Conservation (phyloP, 345 rosid species). For the Eucalyptus fibrosa region DNA sequence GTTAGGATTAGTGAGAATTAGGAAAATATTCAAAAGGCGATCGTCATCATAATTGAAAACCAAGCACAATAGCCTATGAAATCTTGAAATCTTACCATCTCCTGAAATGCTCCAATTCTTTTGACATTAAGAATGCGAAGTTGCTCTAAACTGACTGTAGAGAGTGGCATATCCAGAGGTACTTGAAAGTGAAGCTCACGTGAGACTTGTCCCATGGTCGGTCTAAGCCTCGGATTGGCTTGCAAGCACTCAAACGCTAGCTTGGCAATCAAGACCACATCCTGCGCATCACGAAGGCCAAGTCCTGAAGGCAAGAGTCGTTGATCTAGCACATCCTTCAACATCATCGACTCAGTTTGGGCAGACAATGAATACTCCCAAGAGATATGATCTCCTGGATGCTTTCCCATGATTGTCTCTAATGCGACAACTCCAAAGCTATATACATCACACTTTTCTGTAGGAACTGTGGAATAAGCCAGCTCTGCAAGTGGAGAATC, state of each 20-base stretch:
- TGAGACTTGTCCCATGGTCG: background rate
- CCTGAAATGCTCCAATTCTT: background rate
- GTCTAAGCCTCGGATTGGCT: background rate
- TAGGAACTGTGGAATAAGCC: background rate
- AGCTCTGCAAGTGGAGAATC: background rate
- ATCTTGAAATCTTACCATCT: background rate
- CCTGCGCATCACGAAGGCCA: background rate
- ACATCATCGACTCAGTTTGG: background rate
- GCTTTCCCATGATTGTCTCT: background rate
- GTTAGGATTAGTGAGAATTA: background rate
- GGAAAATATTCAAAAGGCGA: background rate
- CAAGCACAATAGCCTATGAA: background rate
- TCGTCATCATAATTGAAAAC: background rate
- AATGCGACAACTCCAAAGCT: background rate
- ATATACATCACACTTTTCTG: background rate
- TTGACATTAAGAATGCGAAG: background rate
- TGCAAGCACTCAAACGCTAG: background rate
- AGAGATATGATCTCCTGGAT: background rate
- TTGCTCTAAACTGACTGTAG: background rate
- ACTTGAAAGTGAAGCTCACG: background rate
- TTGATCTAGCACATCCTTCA: background rate
- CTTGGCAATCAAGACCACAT: background rate
- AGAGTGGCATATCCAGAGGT: background rate
- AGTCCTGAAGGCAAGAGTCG: background rate
- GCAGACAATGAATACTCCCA: rapidly evolving